Conservation (phyloP, 2,329 filamentous ascomycete species). For the Aspergillus texensis region DNA sequence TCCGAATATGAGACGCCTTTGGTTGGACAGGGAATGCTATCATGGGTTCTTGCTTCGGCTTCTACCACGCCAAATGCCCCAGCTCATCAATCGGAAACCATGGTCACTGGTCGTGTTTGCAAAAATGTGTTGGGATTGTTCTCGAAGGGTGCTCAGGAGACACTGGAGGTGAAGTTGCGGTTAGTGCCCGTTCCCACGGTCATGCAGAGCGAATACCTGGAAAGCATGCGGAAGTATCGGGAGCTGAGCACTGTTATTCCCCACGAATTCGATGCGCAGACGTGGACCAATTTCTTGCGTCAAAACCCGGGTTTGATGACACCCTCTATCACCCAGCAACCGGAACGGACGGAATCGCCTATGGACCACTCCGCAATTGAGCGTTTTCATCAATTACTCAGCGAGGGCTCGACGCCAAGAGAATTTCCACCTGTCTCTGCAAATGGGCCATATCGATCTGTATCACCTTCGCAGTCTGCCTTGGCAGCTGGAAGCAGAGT, state of each 20-base stretch:
- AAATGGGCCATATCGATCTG: constrained; percentile 36
- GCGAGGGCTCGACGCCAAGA: constrained; percentile 46
- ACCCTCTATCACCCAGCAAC: constrained; percentile 25
- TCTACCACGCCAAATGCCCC: constrained; percentile 58
- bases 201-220: constrained; percentile 62
- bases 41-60: constrained; percentile 71
- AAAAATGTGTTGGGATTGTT: constrained; percentile 85
- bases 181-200: constrained; percentile 74
- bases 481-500: constrained; percentile 38
- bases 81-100: constrained; percentile 63
- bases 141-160: constrained; percentile 77
- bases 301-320: constrained; percentile 60
- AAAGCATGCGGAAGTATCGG: constrained; percentile 63
- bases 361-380: constrained; percentile 48
- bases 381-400: constrained; percentile 47
- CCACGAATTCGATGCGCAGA: constrained; percentile 67
- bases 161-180: constrained; percentile 88
- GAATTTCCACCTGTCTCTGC: constrained; percentile 37
- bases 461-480: constrained; percentile 43
- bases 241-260: constrained; percentile 61
- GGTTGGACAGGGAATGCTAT: constrained; percentile 94
- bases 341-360: constrained; percentile 34
- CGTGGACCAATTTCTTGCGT: constrained; percentile 79
- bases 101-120: constrained; percentile 85
- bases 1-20: constrained; percentile 92